A percentile compares a stretch with the other conserved stretches of the same genome.
These are phyloP conservation scores for Paulownia fortunei DNA, from an alignment of 257 asterid species.

Conservation along the genomic window DNA sequence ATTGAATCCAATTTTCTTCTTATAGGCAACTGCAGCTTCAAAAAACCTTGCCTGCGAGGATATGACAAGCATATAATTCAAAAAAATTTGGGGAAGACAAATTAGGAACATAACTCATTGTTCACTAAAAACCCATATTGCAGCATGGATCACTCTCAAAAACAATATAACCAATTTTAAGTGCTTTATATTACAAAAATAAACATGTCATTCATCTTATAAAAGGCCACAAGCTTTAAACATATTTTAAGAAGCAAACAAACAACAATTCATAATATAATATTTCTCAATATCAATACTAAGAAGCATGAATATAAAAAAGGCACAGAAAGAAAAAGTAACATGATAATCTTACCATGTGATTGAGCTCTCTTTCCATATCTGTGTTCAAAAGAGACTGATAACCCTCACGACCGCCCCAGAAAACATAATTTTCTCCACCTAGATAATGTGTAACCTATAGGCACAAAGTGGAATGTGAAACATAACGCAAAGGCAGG, in stretches of 20 bases:
- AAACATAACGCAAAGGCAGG: not conserved
- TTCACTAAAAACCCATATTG: not conserved
- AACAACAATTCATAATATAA: not conserved
- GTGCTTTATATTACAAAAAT: not conserved
- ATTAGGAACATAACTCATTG: not conserved
- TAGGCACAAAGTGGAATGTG: conserved; percentile 21
- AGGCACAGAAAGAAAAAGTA: not conserved
- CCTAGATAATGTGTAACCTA: conserved; percentile 98
- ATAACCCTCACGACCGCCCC: conserved; percentile 99
- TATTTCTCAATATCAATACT: not conserved
- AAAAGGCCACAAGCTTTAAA: not conserved
- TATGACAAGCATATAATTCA: not conserved
- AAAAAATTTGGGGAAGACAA: not conserved
- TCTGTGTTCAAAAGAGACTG: conserved; percentile 94
- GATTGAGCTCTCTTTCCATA: conserved; percentile 95
- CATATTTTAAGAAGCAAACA: not conserved
- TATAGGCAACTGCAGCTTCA: conserved; percentile 90
- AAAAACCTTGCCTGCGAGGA: conserved; percentile 80
- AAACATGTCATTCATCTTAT: not conserved
- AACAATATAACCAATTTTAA: not conserved
- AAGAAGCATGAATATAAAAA: too few species aligned
- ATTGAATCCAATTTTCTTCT: conserved; percentile 97
- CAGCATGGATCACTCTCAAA: not conserved
- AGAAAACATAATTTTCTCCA: conserved; percentile 94
- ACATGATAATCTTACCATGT: conserved; percentile 62